A percentile compares a stretch with the other conserved stretches of the same genome.
Evolutionary conservation across 768 basidiomycete genomes (phyloP).

Genomic region (Lactifluus hygrophoroides): DNA sequence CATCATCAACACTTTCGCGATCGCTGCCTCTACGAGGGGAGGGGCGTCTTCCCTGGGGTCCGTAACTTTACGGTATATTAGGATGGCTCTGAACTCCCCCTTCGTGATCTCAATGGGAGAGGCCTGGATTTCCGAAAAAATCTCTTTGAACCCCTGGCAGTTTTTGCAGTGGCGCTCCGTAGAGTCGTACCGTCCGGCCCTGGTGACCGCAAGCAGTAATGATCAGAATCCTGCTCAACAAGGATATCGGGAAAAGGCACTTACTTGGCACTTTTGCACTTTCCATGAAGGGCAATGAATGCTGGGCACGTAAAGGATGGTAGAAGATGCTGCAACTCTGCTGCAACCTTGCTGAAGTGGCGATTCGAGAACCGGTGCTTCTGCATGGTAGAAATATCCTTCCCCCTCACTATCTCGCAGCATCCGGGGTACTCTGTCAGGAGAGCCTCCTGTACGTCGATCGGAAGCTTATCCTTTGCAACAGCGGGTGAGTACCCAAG

Average conservation of each 20-base stretch:
- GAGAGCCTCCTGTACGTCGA: not conserved
- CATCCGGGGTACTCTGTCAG: not conserved
- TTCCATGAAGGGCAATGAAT: not conserved
- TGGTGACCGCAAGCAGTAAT: not conserved
- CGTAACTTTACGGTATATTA: not conserved
- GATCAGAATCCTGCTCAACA: not conserved
- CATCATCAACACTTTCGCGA: not conserved
- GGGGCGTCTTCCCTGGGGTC: not conserved
- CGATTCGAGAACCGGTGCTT: slow-evolving; percentile 1
- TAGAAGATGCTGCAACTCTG: not conserved
- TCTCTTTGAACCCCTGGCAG: not conserved
- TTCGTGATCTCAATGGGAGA: not conserved
- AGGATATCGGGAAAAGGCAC: not conserved
- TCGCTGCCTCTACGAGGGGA: not conserved
- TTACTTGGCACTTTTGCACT: slow-evolving; percentile 3
- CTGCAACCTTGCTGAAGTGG: not conserved
- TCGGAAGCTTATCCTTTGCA: not conserved
- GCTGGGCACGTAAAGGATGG: not conserved
- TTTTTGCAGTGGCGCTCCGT: not conserved
- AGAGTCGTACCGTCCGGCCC: slow-evolving; percentile 9
- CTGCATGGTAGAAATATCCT: not conserved
- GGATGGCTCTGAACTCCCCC: not conserved
- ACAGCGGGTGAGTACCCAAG: not conserved
- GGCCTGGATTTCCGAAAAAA: not conserved
- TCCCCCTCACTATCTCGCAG: not conserved